These are phyloP conservation scores for Trichoderma simmonsii DNA, from an alignment of 2,329 filamentous ascomycete species.

Conservation along the genomic window DNA sequence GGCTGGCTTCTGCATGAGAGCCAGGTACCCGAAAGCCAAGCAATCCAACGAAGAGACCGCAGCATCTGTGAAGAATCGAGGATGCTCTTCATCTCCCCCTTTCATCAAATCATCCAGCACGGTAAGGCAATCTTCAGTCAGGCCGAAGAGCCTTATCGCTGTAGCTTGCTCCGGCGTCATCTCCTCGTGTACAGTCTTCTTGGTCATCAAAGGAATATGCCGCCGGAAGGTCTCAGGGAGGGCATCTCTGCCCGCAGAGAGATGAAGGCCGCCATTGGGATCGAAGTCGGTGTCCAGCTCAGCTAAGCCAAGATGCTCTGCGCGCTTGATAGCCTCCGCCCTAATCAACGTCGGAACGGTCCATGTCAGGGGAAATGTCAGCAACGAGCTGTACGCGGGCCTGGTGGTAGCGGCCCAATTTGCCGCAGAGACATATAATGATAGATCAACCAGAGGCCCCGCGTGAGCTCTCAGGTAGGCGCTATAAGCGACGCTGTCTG, in stretches of 20 bases:
- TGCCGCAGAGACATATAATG: slow-evolving; percentile 82
- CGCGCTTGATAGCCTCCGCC: slow-evolving; percentile 65
- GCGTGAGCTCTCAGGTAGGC: slow-evolving; percentile 73
- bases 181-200: slow-evolving; percentile 57
- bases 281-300: slow-evolving; percentile 61
- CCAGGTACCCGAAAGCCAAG: slow-evolving; percentile 74
- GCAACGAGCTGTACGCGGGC: slow-evolving; percentile 73
- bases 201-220: slow-evolving; percentile 37
- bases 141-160: slow-evolving; percentile 70
- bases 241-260: slow-evolving; percentile 36
- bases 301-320: slow-evolving; percentile 66
- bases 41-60: slow-evolving; percentile 60
- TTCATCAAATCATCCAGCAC: slow-evolving; percentile 61
- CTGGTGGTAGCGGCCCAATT: slow-evolving; percentile 80
- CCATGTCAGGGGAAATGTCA: slow-evolving; percentile 87
- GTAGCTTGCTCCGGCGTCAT: slow-evolving; percentile 69
- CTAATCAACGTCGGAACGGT: slow-evolving; percentile 73
- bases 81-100: slow-evolving; percentile 15
- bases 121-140: slow-evolving; percentile 68
- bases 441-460: slow-evolving; percentile 77
- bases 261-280: slow-evolving; percentile 35
- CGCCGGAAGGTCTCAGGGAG: slow-evolving; percentile 41
- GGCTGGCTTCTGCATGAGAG: slow-evolving; percentile 59
- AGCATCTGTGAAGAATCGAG: slow-evolving; percentile 33
- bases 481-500: slow-evolving; percentile 52